Evolutionary conservation across 2,329 filamentous ascomycete genomes (phyloP), one percentile per base, ranked within the genome.

Genomic region (Cadophora sp.): DNA sequence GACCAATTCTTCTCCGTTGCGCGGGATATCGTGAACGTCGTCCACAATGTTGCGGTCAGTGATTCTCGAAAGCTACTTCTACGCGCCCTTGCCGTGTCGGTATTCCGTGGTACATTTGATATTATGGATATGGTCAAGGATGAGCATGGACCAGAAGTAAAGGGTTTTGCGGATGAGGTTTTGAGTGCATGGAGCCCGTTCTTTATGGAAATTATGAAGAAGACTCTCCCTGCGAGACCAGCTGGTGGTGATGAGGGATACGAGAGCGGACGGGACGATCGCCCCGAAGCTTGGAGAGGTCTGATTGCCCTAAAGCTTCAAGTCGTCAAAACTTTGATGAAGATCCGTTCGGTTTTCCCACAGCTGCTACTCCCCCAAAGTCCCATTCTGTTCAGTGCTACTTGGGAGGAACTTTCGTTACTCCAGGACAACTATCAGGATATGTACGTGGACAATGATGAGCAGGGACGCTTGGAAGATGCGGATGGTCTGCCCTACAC

Each of bases 91-190:
- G 92, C 96, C 47, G 91, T 98, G 50, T 93, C 91, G 48, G 92
- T 97, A 66, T 97, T 98, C 83, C 88, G 93, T 66, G 89, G 89
- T 59, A 97, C 93, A 80, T 97, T 99, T 78, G 94, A 98, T 77
- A 92, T 96, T 65, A 87, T 99, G 81, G 94, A 98, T 80, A 97
- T 97, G 87, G 92, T 98, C 72, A 91, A 97, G 83, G 94, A 97
- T 72, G 93, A 97, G 73, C 92, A 98, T 80, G 92, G 92, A 75
- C 85, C 86, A 66, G 92, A 92, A 64, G 93, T 98, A 68, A 96
- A 93, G 79, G 85, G 85, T 1, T 99, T 99, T 78, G 94, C 95
- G 62, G 93, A 97, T 68, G 91, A 97, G 76, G 89, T 93, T 0
- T 84, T 98, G 59, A 85, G 84, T 73, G 87, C 87, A 60, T 99